phyloP scores from a whole-genome alignment of 331 rosid genomes.

The Quercus tomentella region DNA sequence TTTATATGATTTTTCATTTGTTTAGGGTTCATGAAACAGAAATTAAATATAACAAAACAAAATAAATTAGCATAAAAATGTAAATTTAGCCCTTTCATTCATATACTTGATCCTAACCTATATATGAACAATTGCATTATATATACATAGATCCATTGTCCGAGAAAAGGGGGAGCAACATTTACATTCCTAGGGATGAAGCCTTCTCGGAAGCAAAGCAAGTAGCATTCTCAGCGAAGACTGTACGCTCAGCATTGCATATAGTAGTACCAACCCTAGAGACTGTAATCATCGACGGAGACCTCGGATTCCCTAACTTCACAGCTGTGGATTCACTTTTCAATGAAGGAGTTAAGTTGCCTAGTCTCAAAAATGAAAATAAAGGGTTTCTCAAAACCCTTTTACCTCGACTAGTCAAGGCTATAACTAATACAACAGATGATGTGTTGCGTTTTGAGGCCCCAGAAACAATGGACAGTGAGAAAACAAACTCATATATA shows the following conservation, averaged over 20 bases:
- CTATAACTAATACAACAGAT: conserved; percentile 11
- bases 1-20: too few relatives aligned
- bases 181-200: conserved; percentile 36
- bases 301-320: conserved; percentile 29
- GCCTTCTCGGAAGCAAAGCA: conserved; percentile 29
- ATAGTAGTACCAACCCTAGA: conserved; percentile 11
- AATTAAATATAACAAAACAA: too few relatives aligned
- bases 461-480: conserved; percentile 36
- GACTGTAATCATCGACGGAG: background rate
- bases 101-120: background rate
- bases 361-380: background rate
- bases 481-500: background rate
- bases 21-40: too few relatives aligned
- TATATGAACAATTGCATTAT: too few relatives aligned
- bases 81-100: background rate
- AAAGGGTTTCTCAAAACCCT: conserved; percentile 6
- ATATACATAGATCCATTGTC: conserved; percentile 20
- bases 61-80: too few relatives aligned
- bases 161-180: conserved; percentile 15
- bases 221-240: background rate
- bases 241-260: conserved; percentile 12
- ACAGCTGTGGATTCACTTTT: conserved; percentile 39
- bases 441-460: conserved; percentile 31
- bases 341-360: conserved; percentile 29
- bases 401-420: conserved; percentile 28